These are phyloP conservation scores for Caryopteris hybrid DNA, from an alignment of 305 asterid genomes.

Conservation along the genomic window DNA sequence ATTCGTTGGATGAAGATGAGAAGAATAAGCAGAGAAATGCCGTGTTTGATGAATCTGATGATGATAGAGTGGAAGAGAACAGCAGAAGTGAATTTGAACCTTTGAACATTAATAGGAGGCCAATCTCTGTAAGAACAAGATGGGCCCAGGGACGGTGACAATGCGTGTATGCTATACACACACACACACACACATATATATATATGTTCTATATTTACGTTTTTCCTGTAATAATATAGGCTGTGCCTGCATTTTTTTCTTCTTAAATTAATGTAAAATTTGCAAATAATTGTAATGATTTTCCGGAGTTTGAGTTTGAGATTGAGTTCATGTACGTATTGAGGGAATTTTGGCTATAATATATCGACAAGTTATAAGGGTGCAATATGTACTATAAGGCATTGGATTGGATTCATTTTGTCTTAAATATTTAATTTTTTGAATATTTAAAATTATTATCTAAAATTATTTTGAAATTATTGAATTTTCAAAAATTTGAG, in stretches of 20 bases:
- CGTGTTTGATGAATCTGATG: constrained; percentile 38
- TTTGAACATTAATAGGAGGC: constrained; percentile 39
- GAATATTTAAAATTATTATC: too few relatives aligned
- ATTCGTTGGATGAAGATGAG: constrained; percentile 31
- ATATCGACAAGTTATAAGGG: too few relatives aligned
- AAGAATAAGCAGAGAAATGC: constrained; percentile 13
- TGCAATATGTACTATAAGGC: too few relatives aligned
- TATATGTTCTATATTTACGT: too few relatives aligned
- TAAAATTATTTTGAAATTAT: too few relatives aligned
- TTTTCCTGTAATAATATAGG: background rate
- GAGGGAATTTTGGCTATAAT: too few relatives aligned
- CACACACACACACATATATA: too few relatives aligned
- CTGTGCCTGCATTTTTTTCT: background rate
- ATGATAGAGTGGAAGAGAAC: constrained; percentile 12
- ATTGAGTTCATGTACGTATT: background rate
- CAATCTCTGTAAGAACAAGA: constrained; percentile 47
- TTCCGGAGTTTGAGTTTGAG: background rate
- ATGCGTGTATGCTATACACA: too few relatives aligned
- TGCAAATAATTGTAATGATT: constrained; percentile 13
- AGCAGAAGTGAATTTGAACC: constrained; percentile 15
- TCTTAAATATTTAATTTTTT: too few relatives aligned
- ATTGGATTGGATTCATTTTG: too few relatives aligned
- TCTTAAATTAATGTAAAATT: background rate
- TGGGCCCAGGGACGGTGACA: constrained; percentile 26
- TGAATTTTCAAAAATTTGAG: too few relatives aligned